Percentiles rank a stretch among this genome's conserved stretches.
These are phyloP conservation scores for Beauveria bassiana DNA, from an alignment of 2,329 filamentous ascomycete species.

Conservation along the genomic window DNA sequence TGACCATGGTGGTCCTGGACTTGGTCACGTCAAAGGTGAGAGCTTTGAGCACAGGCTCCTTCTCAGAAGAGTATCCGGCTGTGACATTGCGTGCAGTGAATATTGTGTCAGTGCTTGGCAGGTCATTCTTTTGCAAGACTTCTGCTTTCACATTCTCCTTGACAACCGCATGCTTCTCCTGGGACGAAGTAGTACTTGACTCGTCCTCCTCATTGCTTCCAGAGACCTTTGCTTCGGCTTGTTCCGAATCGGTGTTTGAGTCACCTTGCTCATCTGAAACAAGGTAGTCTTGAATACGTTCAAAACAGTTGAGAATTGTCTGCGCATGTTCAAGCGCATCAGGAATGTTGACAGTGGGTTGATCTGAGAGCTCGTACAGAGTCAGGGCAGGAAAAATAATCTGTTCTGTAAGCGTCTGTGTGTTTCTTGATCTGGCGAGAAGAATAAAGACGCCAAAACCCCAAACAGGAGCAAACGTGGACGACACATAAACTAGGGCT, in stretches of 20 bases:
- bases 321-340: slow-evolving; percentile 17
- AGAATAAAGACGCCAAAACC: slow-evolving; percentile 15
- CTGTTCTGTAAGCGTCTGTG: slow-evolving; percentile 15
- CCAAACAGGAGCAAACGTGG: slow-evolving; percentile 16
- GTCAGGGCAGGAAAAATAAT: slow-evolving; percentile 17
- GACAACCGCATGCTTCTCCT: not conserved
- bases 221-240: not conserved
- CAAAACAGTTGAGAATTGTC: slow-evolving; percentile 17
- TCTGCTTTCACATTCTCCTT: not conserved
- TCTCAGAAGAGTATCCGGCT: slow-evolving; percentile 12
- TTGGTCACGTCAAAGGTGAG: slow-evolving; percentile 13
- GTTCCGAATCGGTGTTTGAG: not conserved
- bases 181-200: not conserved
- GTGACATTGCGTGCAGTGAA: slow-evolving; percentile 3
- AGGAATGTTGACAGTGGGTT: slow-evolving; percentile 15
- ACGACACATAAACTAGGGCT: slow-evolving; percentile 9
- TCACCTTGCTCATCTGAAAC: slow-evolving; percentile 14
- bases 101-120: not conserved
- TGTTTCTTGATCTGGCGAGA: slow-evolving; percentile 11
- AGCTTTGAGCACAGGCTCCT: not conserved
- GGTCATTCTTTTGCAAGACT: not conserved
- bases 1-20: slow-evolving; percentile 17
- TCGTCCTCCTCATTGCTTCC: not conserved
- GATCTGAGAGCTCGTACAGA: slow-evolving; percentile 16
- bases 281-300: slow-evolving; percentile 17